These are phyloP conservation scores for Myriosclerotinia duriaeana DNA, from an alignment of 2,329 filamentous ascomycete species.

Conservation along the genomic window DNA sequence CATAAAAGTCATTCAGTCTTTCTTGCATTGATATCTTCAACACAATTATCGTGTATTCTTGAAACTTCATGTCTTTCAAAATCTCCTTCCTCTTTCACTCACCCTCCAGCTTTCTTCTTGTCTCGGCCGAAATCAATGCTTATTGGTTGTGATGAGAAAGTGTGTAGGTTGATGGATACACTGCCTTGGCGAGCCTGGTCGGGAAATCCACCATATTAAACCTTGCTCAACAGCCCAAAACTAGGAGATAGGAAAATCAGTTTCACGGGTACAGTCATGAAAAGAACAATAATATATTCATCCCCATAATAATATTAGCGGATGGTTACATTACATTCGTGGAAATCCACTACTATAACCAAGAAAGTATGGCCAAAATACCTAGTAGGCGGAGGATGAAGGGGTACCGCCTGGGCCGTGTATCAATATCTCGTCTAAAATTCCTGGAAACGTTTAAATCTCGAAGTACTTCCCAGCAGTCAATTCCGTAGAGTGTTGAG, in stretches of 20 bases:
- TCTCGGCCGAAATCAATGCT: background rate
- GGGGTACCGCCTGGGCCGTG: too few relatives aligned
- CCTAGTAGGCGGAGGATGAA: too few relatives aligned
- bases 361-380: too few relatives aligned
- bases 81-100: conserved; percentile 1
- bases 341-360: too few relatives aligned
- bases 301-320: too few relatives aligned
- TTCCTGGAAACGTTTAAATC: too few relatives aligned
- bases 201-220: conserved; percentile 1
- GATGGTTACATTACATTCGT: too few relatives aligned
- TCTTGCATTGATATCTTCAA: background rate
- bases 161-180: conserved; percentile 10
- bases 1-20: background rate
- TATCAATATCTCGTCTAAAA: too few relatives aligned
- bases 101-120: background rate
- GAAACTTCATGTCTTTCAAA: conserved; percentile 9
- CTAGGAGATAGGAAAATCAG: conserved; percentile 9
- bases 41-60: background rate
- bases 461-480: too few relatives aligned
- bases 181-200: background rate
- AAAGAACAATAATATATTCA: too few relatives aligned
- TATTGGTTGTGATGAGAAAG: background rate
- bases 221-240: background rate
- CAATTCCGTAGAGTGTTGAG: too few relatives aligned
- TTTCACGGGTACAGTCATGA: conserved; percentile 2